Evolutionary conservation across 257 asterid species (phyloP), one percentile per base, ranked within the genome.

Genomic region (Solanum peruvianum): DNA sequence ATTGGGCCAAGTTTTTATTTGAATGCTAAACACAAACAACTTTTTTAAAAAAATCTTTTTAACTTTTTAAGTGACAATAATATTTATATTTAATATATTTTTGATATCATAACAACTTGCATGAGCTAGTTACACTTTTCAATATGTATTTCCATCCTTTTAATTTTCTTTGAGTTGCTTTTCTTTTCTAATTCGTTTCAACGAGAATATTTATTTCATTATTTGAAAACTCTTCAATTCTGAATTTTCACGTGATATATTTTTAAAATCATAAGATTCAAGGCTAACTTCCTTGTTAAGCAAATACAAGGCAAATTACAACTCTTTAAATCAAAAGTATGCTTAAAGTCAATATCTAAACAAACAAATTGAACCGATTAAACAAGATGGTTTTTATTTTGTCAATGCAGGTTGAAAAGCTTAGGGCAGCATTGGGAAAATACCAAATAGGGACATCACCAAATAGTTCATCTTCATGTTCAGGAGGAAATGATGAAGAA

Each of bases 321-420:
- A 49, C 23, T 16, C 62, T 52, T 52, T 6, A 6, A 52, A 6
- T 56, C 11, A 20, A 49, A 49, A 6, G 9, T 49, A 2, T 1
- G 6, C 12, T 4, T 23, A 10, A 60, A 60, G 3, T 23, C 3
- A 10, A 23, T 23, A 60, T 23, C 35, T 13, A 60, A 2, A 62
- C 29, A 60, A 60, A 60, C 3, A 9, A 60, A 23, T 2, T 60
- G 2, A 83, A 49, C 60, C 15, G 7, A 47, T 44, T 44, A 44
- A 16, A 27, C 7, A 1, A 25, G 2, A 12, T 1, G 27, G 2
- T 9, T 39, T 0, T 64, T 14, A 9, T 14, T 37, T 14, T 84
- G 20, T 5, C 21, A 5, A 66, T 89, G 91, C 92, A 95, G 98
- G 93, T 96, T 77, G 97, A 92, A 86, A 93, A 92, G 88, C 97